Evolutionary conservation across 305 asterid species (phyloP), one percentile per base, ranked within the genome.

Genomic region (Fraxinus floribunda): DNA sequence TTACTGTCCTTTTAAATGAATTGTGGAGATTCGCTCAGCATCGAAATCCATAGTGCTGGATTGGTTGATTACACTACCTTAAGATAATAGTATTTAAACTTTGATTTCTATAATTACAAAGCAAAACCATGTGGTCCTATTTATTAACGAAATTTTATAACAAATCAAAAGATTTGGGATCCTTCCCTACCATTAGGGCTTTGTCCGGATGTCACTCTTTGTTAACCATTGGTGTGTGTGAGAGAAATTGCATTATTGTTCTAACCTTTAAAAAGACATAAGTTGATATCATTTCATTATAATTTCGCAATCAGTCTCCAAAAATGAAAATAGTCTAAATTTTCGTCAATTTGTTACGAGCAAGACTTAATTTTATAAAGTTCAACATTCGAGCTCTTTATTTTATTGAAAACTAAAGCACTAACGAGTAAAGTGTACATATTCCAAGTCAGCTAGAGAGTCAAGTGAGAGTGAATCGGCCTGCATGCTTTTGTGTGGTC

Each of bases 81-180:
- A 66, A 26, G 60, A 8, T 8, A 7, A 24, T 66, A 66, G 11
- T 26, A 22, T 66, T 49, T 49, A 68, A 68, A 29, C 36, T 68
- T 13, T 15, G 18, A 29, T 64, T 49, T 64, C 72, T 29, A 10
- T 68, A 68, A 68, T 85, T 71, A 85, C 70, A 83, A 46, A 86
- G 84, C 90, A 83, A 83, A 83, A 76, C 84, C 90, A 87, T 85
- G 88, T 85, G 90, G 79, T 71, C 78, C 81, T 81, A 81, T 78
- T 86, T 72, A 83, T 41, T 87, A 87, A 85, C 78, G 85, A 73
- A 77, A 38, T 72, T 70, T 6, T 20, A 44, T 41, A 4, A 35
- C 35, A 64, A 24, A 64, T 64, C 29, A 1, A 76, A 78, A 78
- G 66, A 26, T 2, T 78, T 83, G 30, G 83, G 88, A 82, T 78